Evolutionary conservation across 257 asterid species (phyloP).

Genomic region (Henckelia pumila): DNA sequence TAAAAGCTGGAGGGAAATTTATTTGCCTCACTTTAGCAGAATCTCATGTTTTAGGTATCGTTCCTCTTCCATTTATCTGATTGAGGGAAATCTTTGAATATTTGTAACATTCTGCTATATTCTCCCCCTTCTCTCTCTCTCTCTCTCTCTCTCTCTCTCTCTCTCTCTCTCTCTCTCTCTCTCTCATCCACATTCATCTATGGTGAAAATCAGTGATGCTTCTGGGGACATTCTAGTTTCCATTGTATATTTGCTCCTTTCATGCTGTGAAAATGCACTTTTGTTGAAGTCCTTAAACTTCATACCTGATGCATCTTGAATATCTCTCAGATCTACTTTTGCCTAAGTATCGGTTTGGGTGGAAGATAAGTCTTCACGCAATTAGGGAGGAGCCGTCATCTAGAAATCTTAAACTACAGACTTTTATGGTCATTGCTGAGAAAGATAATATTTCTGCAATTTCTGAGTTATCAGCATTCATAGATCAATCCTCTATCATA

Average conservation of each 20-base stretch:
- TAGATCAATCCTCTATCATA: slow-evolving; percentile 40
- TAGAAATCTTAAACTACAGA: slow-evolving; percentile 51
- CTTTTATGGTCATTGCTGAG: slow-evolving; percentile 80
- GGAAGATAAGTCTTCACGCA: slow-evolving; percentile 73
- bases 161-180: not conserved
- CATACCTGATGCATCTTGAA: slow-evolving; percentile 9
- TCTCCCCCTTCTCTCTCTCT: not conserved
- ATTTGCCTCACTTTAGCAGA: slow-evolving; percentile 93
- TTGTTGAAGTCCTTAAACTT: slow-evolving; percentile 23
- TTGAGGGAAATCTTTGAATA: not conserved
- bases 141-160: not conserved
- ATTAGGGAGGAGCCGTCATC: slow-evolving; percentile 51
- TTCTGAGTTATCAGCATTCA: slow-evolving; percentile 48
- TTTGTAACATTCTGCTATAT: not conserved
- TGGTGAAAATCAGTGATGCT: not conserved
- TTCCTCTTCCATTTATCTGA: slow-evolving; percentile 18
- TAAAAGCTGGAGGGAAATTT: slow-evolving; percentile 71
- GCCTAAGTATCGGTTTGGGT: slow-evolving; percentile 81
- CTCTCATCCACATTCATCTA: not conserved
- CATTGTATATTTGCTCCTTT: slow-evolving; percentile 5
- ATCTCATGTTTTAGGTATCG: slow-evolving; percentile 81
- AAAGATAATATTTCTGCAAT: slow-evolving; percentile 46
- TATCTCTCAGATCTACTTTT: slow-evolving; percentile 64
- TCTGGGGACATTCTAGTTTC: slow-evolving; percentile 3
- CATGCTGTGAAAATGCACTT: slow-evolving; percentile 10